phyloP scores from a whole-genome alignment of 345 rosid genomes.

The Durio zibethinus region DNA sequence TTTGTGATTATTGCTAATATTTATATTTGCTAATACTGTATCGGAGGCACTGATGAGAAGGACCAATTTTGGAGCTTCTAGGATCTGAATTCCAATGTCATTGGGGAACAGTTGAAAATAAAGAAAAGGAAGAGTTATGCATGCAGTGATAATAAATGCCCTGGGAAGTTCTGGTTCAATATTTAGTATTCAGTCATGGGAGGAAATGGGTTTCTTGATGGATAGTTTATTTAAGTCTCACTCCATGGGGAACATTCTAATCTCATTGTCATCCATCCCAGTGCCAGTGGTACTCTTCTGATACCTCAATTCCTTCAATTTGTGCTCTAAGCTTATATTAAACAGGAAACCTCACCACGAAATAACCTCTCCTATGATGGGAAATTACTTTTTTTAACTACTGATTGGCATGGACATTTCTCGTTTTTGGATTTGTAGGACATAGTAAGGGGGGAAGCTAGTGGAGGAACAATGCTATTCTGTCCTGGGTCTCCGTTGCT shows the following conservation, averaged over 20 bases:
- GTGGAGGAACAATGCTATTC: background rate
- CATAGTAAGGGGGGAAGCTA: background rate
- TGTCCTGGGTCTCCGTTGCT: background rate
- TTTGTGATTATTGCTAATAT: background rate
- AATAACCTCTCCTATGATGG: background rate
- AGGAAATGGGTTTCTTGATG: background rate
- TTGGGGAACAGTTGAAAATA: background rate
- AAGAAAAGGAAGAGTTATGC: background rate
- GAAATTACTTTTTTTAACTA: background rate
- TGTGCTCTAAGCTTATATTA: background rate
- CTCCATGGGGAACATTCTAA: background rate
- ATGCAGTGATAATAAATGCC: background rate
- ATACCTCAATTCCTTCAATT: background rate
- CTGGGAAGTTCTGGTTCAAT: background rate
- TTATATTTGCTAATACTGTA: background rate
- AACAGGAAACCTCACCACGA: background rate
- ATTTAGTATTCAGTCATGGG: background rate
- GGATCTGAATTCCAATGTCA: background rate
- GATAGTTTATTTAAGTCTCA: background rate
- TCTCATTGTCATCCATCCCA: background rate
- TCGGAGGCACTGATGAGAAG: background rate
- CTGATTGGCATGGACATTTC: background rate
- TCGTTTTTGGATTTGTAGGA: background rate
- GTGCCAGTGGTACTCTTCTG: background rate
- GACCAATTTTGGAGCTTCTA: background rate